Conservation (phyloP, 768 basidiomycete species). For the Russula foetens region DNA sequence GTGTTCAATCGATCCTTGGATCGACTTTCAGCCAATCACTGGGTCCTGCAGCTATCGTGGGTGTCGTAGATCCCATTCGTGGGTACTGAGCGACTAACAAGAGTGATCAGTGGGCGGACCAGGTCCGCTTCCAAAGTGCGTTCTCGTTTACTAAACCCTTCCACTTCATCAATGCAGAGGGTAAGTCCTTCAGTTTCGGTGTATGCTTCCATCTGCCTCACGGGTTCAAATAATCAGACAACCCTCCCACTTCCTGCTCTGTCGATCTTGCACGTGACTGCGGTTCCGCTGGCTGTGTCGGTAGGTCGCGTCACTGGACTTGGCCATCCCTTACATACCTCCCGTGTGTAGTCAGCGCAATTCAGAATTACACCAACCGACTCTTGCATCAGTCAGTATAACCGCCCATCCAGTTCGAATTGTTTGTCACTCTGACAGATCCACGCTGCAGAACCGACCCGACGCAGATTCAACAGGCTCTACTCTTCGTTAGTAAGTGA, state of each 20-base stretch:
- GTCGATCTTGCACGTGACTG: conserved; percentile 42
- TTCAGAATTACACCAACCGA: conserved; percentile 49
- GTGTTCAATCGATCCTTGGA: conserved; percentile 39
- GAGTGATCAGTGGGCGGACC: conserved; percentile 41
- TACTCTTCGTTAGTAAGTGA: conserved; percentile 39
- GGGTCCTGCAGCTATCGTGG: conserved; percentile 41
- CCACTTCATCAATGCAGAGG: conserved; percentile 46
- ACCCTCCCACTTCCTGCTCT: conserved; percentile 42
- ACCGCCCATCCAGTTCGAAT: too few relatives aligned
- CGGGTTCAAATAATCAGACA: conserved; percentile 20
- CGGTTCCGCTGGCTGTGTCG: conserved; percentile 27
- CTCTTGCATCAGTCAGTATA: conserved; percentile 31
- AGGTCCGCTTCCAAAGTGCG: conserved; percentile 32
- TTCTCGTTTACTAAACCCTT: conserved; percentile 25
- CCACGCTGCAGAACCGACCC: conserved; percentile 10
- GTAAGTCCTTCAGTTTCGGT: not conserved
- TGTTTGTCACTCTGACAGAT: too few relatives aligned
- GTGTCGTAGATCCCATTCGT: conserved; percentile 1
- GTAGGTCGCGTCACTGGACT: conserved; percentile 17
- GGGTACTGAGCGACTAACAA: not conserved
- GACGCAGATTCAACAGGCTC: conserved; percentile 40
- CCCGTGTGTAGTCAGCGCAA: conserved; percentile 37
- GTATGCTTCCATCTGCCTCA: not conserved
- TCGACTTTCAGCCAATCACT: conserved; percentile 38
- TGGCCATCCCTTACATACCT: not conserved